Base-by-base conservation (phyloP, 345 rosid genomes). In the Boechera retrofracta region DNA sequence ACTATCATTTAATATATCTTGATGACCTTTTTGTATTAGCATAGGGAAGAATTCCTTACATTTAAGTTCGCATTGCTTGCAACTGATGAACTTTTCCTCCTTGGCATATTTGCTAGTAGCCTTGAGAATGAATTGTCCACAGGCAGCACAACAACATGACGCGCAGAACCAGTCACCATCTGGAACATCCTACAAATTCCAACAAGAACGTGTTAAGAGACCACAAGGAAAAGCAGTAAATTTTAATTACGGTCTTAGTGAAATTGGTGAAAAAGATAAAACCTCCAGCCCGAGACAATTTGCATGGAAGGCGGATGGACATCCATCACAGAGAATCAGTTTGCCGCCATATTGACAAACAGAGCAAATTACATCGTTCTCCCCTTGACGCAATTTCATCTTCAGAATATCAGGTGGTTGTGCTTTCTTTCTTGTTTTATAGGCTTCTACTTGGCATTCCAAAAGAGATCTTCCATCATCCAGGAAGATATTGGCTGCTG, bases 101-200 rank as follows among this genome's bases (percentile, higher is more conserved):
- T 28, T 15, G 49, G 67, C 15, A 71, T 52, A 64, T 62, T 35
- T 79, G 70, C 39, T 36, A 62, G 79, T 82, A 35, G 66, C 69
- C 63, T 82, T 45, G 69, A 79, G 53, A 67, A 81, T 52, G 62
- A 66, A 63, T 64, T 79, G 64, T 62, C 84, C 81, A 80, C 97
- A 92, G 39, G 83, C 77, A 61, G 77, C 67, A 78, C 97, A 92
- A 74, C 95, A 82, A 64, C 98, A 94, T 54, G 93, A 87, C 45
- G 92, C 85, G 72, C 97, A 92, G 78, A 88, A 94, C 97, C 95
- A 94, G 70, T 89, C 90, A 74, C 95, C 97, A 36, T 86, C 90
- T 3, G 97, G 97, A 80, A 90, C 63, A 70, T 78, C 86, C 97
- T 87, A 61, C 56, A 72, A 15, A 75, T 49, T 55, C n/a, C 70